Percentiles rank a stretch among this genome's conserved stretches.
These are phyloP conservation scores for Globisporangium recalcitrans DNA, from an alignment of 352 stramenopile genomes.

Conservation along the genomic window DNA sequence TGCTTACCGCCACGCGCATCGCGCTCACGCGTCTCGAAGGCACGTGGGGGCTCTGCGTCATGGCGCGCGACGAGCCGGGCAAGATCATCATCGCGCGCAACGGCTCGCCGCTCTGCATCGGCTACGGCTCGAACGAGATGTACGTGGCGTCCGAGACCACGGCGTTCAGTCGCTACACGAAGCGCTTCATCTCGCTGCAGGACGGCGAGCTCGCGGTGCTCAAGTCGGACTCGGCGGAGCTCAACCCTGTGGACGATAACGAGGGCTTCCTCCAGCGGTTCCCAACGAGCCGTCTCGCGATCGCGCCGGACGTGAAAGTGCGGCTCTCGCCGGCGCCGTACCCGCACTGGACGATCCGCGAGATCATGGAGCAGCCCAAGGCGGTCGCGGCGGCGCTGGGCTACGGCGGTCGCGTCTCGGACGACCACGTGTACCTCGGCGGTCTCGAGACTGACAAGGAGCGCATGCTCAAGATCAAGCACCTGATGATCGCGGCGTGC, in stretches of 20 bases:
- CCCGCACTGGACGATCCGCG: constrained; percentile 95
- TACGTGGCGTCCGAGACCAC: constrained; percentile 96
- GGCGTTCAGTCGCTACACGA: constrained; percentile 93
- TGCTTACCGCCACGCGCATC: constrained; percentile 87
- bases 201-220: constrained; percentile 95
- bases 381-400: constrained; percentile 91
- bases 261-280: constrained; percentile 79
- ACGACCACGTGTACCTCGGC: constrained; percentile 92
- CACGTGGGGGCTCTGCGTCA: constrained; percentile 95
- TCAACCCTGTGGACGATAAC: constrained; percentile 86
- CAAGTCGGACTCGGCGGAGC: constrained; percentile 88
- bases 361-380: constrained; percentile 96
- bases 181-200: constrained; percentile 97
- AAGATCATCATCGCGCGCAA: constrained; percentile 97
- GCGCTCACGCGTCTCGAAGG: constrained; percentile 91
- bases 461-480: constrained; percentile 87
- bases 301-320: constrained; percentile 92
- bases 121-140: constrained; percentile 90
- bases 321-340: constrained; percentile 91
- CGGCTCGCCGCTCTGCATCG: constrained; percentile 91
- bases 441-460: constrained; percentile 91
- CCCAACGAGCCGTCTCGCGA: constrained; percentile 85
- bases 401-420: constrained; percentile 92
- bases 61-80: constrained; percentile 88
- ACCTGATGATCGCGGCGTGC: constrained; percentile 93